Evolutionary conservation across 768 basidiomycete genomes (phyloP).

Genomic region (Boletus vermiculosoides): DNA sequence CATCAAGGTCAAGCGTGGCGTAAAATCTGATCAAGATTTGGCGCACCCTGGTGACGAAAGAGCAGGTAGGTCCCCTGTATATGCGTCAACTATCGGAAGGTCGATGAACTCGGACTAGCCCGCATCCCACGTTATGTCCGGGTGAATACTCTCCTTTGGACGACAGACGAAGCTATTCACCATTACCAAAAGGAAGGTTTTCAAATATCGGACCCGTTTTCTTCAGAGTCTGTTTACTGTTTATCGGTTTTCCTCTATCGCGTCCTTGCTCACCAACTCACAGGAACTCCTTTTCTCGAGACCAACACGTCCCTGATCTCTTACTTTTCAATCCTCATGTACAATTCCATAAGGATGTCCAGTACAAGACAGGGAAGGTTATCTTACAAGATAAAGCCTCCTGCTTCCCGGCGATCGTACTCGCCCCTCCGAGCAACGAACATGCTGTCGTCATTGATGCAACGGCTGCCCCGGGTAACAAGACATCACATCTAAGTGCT

Average conservation of each 20-base stretch:
- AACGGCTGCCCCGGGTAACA: conserved; percentile 97
- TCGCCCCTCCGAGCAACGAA: conserved; percentile 62
- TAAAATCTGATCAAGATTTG: conserved; percentile 60
- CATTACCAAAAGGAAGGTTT: conserved; percentile 59
- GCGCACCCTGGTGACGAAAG: conserved; percentile 59
- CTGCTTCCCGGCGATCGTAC: conserved; percentile 88
- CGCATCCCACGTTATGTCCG: conserved; percentile 82
- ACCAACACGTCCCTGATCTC: conserved; percentile 80
- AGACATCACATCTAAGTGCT: conserved; percentile 91
- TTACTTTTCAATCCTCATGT: conserved; percentile 69
- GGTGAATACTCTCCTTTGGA: conserved; percentile 73
- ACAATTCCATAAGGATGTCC: conserved; percentile 66
- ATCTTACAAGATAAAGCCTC: conserved; percentile 98
- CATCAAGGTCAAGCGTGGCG: conserved; percentile 75
- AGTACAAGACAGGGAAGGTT: conserved; percentile 75
- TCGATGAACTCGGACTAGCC: conserved; percentile 37
- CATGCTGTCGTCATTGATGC: conserved; percentile 78
- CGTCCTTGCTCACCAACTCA: conserved; percentile 3
- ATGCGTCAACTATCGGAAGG: not conserved
- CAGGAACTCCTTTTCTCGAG: conserved; percentile 66
- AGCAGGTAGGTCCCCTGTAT: conserved; percentile 48
- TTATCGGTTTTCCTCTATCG: not conserved
- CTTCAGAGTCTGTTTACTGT: conserved; percentile 43
- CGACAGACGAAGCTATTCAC: conserved; percentile 59
- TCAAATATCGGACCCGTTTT: conserved; percentile 48